These are phyloP conservation scores for Paracoccidioides brasiliensis DNA, from an alignment of 2,329 filamentous ascomycete genomes.

Conservation along the genomic window DNA sequence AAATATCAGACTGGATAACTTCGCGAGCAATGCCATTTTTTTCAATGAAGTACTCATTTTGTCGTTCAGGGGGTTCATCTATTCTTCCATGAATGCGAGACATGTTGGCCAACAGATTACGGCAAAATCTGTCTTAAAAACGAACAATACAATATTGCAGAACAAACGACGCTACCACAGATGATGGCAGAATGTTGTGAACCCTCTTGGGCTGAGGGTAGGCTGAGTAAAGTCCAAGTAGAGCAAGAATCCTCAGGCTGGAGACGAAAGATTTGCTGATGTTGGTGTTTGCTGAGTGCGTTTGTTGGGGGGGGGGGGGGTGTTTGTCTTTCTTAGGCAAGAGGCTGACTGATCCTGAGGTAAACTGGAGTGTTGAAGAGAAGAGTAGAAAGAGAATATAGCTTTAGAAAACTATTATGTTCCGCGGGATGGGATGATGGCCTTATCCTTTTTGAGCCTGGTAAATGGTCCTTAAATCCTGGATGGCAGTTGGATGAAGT, in stretches of 20 bases:
- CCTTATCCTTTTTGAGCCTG: conserved; percentile 9
- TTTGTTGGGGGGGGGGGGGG: background rate
- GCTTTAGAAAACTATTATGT: conserved; percentile 15
- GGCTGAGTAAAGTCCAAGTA: background rate
- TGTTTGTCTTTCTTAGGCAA: no score
- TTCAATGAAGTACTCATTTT: conserved; percentile 70
- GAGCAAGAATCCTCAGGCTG: background rate
- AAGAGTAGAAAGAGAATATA: conserved; percentile 15
- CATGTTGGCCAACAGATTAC: conserved; percentile 23
- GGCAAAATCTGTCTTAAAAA: conserved; percentile 1
- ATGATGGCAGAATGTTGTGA: background rate
- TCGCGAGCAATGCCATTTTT: conserved; percentile 71
- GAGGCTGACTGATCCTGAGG: no score
- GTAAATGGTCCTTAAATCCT: background rate
- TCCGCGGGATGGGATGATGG: conserved; percentile 14
- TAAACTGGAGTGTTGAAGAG: background rate
- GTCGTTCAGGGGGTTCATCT: conserved; percentile 25
- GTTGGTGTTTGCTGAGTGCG: background rate
- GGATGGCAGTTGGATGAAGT: background rate
- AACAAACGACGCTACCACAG: conserved; percentile 3
- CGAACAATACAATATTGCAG: conserved; percentile 2
- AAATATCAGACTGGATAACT: conserved; percentile 74
- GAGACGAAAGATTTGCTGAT: background rate
- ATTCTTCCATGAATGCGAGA: conserved; percentile 23
- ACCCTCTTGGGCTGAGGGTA: background rate